A percentile compares a stretch with the other conserved stretches of the same genome.
These are phyloP conservation scores for Saxispiralis lemnorum DNA, from an alignment of 495 filamentous ascomycete genomes.

Conservation along the genomic window DNA sequence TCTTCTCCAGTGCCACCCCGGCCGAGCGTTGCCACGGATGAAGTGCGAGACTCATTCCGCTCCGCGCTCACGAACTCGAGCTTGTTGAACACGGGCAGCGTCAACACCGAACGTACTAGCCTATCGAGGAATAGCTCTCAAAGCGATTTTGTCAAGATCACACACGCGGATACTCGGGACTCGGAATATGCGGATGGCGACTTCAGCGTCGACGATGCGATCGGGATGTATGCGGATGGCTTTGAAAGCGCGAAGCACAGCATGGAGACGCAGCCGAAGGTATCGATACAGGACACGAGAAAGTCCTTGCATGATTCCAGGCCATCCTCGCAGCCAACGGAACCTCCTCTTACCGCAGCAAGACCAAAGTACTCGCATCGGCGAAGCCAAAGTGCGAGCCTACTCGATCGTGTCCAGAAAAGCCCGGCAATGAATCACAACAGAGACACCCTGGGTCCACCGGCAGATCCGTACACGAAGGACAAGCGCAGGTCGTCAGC, in stretches of 20 bases:
- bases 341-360: neutral
- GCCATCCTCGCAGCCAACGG: conserved; percentile 4
- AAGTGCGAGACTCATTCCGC: conserved; percentile 6
- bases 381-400: conserved; percentile 14
- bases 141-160: conserved; percentile 32
- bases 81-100: conserved; percentile 27
- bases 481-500: conserved; percentile 2
- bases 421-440: neutral
- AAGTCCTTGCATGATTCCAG: neutral
- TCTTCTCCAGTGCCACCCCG: neutral
- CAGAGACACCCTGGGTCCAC: neutral
- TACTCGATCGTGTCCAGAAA: conserved; percentile 10
- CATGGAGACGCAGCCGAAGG: conserved; percentile 22
- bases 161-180: too few relatives aligned
- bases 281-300: conserved; percentile 8
- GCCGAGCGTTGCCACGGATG: conserved; percentile 5
- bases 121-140: conserved; percentile 69
- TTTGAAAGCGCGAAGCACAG: conserved; percentile 30
- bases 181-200: neutral
- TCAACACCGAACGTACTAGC: conserved; percentile 65
- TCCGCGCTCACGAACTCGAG: conserved; percentile 13
- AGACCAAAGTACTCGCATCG: conserved; percentile 6
- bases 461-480: neutral
- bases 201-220: conserved; percentile 31
- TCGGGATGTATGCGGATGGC: conserved; percentile 80